Base-by-base conservation (phyloP, 352 stramenopile species). In the Globisporangium lucens region DNA sequence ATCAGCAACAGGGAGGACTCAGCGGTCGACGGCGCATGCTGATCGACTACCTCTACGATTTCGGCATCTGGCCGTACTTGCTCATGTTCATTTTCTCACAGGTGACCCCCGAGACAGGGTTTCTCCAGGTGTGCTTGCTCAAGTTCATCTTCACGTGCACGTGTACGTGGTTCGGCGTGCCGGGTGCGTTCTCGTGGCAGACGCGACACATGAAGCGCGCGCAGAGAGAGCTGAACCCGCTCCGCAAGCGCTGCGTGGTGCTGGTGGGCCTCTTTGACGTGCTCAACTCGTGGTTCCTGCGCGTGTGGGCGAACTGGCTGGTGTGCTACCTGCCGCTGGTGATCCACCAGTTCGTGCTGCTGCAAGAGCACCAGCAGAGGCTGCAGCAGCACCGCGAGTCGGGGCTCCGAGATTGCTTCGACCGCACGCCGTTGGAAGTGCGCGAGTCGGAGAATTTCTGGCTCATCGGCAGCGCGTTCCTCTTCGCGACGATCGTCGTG, bases 81-180 rank as follows among this genome's bases (percentile, higher is more conserved):
- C 66, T 91, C 47, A 64, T 83, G 35, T 71, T 82, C 73, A 70
- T 90, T 56, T 88, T 91, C 55, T 73, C 74, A 20, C 73, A 80
- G 47, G 61, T 82, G 22, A 80, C 79, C 2, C 47, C 70, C 0
- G 72, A 77, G 29, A 66, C 79, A 8, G 66, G 73, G 29, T 75
- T 91, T 27, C 60, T 89, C 7, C 74, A 72, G 15, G 81, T 85
- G 17, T 91, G 79, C 53, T 43, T 47, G 17, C 61, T 89, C 66
- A 94, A 94, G 75, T 80, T 91, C 53, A 20, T 83, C 17, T 91
- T 91, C 61, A 90, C 86, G 10, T 91, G 81, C 61, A 71, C 62
- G 3, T 91, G 81, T 64, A 91, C 86, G 20, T 91, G 79, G 77
- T 75, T 91, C 41, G 80, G 77, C 29, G 77, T 93, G 0, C 77